Conservation (phyloP, 2,329 filamentous ascomycete species). For the Botryotinia narcissicola region DNA sequence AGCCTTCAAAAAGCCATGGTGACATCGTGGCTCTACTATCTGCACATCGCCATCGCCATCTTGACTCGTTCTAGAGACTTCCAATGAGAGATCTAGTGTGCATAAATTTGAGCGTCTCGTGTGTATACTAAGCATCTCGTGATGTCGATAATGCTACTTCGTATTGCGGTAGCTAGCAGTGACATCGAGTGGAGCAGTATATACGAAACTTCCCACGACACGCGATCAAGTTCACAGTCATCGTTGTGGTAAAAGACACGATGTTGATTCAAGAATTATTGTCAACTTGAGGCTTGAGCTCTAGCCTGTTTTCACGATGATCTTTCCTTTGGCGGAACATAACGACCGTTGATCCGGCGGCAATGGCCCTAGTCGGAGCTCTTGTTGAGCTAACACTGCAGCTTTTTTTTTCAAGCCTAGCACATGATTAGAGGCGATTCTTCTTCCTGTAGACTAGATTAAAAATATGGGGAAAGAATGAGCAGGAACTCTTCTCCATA, state of each 20-base stretch:
- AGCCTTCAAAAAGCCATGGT: not conserved
- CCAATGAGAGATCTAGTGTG: not conserved
- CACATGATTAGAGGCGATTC: not conserved
- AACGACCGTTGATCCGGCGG: not conserved
- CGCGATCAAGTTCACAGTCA: not conserved
- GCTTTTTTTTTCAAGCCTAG: not conserved
- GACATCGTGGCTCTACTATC: not conserved
- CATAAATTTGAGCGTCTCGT: not conserved
- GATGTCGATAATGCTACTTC: not conserved
- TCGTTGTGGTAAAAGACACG: not conserved
- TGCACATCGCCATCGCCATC: not conserved
- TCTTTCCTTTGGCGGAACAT: not conserved
- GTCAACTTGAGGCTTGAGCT: not conserved
- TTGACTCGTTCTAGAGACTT: not conserved
- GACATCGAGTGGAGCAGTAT: not conserved
- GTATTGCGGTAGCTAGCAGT: not conserved
- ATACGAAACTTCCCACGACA: not conserved
- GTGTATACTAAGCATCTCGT: not conserved
- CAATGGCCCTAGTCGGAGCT: not conserved
- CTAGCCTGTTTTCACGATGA: not conserved
- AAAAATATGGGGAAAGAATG: not conserved
- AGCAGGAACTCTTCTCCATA: not conserved
- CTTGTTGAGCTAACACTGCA: not conserved
- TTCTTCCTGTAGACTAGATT: not conserved
- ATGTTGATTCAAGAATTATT: not conserved